Percentiles rank a stretch among this genome's conserved stretches.
Conservation (phyloP, 2,329 filamentous ascomycete species). For the Domatiomyces catenatus region DNA sequence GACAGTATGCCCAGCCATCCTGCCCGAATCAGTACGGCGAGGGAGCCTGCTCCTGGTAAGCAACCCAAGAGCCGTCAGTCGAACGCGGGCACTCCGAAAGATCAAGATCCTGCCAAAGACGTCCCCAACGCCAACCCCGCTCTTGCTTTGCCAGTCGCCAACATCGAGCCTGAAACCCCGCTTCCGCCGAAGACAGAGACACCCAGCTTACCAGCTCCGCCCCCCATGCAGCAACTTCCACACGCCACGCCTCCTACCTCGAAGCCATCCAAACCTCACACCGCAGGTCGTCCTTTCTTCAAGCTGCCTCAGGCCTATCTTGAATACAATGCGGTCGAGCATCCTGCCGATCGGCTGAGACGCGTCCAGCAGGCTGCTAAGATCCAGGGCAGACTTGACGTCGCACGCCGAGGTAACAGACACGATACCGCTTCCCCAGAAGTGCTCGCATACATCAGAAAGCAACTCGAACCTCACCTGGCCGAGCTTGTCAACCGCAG, state of each 20-base stretch:
- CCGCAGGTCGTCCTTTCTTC: neutral
- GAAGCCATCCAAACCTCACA: neutral
- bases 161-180: neutral
- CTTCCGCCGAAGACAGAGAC: neutral
- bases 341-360: neutral
- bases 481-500: neutral
- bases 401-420: neutral
- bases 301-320: neutral
- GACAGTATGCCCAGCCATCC: neutral
- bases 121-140: neutral
- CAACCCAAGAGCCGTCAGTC: neutral
- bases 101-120: neutral
- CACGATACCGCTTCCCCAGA: neutral
- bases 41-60: neutral
- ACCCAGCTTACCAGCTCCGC: neutral
- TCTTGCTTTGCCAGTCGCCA: neutral
- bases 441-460: neutral
- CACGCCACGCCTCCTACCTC: too few species aligned
- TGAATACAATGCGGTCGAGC: neutral
- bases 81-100: neutral
- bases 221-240: neutral
- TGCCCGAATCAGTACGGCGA: neutral
- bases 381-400: neutral
- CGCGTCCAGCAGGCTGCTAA: neutral
- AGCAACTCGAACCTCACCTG: neutral